A percentile compares a stretch with the other conserved stretches of the same genome.
Evolutionary conservation across 768 basidiomycete genomes (phyloP).

Genomic region (Termitomyces sp.): DNA sequence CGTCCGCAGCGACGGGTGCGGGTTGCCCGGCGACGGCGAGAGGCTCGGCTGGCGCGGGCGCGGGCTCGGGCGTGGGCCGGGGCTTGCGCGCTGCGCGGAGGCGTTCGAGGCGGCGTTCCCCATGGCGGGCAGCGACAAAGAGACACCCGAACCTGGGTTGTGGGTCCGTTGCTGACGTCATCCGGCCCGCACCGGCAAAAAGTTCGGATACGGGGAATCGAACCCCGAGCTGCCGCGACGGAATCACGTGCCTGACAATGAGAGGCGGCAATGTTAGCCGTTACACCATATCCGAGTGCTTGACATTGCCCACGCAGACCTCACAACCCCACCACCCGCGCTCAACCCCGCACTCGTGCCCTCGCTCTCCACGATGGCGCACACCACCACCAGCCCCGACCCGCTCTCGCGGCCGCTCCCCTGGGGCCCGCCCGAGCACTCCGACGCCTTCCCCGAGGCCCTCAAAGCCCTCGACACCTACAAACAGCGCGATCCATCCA

Average conservation of each 20-base stretch:
- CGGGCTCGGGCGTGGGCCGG: neutral
- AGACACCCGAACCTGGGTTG: no score
- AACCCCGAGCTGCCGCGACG: constrained; percentile 50
- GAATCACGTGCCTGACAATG: constrained; percentile 19
- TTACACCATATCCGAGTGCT: constrained; percentile 49
- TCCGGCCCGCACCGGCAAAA: no score
- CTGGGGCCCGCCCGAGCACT: constrained; percentile 24
- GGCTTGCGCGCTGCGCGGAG: neutral
- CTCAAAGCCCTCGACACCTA: constrained; percentile 78
- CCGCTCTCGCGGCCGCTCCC: constrained; percentile 28
- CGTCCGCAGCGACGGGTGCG: constrained; percentile 58
- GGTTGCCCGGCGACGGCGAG: constrained; percentile 32
- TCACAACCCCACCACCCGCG: neutral
- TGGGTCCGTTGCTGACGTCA: no score
- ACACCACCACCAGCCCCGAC: constrained; percentile 18
- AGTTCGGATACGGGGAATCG: constrained; percentile 45
- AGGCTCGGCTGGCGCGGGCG: neutral
- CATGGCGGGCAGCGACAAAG: neutral
- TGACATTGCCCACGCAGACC: neutral
- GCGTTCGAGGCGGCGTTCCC: constrained; percentile 10
- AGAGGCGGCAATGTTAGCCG: constrained; percentile 65
- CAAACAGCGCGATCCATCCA: constrained; percentile 80
- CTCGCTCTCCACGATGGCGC: neutral
- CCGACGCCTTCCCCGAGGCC: constrained; percentile 41
- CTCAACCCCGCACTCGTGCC: no score